A percentile compares a stretch with the other conserved stretches of the same genome.
Evolutionary conservation across 1,284 basidiomycete genomes (phyloP).

Genomic region (Boletus smithii): DNA sequence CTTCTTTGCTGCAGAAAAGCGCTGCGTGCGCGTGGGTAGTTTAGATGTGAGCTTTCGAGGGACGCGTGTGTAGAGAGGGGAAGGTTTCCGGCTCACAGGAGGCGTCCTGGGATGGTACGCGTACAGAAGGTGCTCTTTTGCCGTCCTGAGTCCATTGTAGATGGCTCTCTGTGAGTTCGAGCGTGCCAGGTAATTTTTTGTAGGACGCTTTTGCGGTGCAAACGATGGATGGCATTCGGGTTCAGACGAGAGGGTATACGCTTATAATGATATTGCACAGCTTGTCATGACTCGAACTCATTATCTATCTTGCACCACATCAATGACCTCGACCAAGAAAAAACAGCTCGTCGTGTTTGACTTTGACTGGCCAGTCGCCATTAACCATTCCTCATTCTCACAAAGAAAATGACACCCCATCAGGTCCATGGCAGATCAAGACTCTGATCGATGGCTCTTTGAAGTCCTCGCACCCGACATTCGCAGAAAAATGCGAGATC

Average conservation of each 20-base stretch:
- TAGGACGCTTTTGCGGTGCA: conserved; percentile 73
- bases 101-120: conserved; percentile 57
- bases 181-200: conserved; percentile 72
- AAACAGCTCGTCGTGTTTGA: conserved; percentile 92
- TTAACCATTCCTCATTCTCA: no score
- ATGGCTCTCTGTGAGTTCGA: conserved; percentile 64
- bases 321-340: conserved; percentile 45
- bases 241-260: background rate
- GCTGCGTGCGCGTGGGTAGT: conserved; percentile 42
- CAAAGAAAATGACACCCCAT: background rate
- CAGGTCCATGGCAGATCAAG: conserved; percentile 91
- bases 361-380: conserved; percentile 83
- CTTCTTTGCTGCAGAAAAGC: conserved; percentile 80
- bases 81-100: conserved; percentile 56
- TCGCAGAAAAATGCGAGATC: conserved; percentile 77
- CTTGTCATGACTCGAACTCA: no score
- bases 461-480: conserved; percentile 88
- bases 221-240: conserved; percentile 45
- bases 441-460: conserved; percentile 95
- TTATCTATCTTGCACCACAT: no score
- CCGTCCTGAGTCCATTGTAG: conserved; percentile 74
- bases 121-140: conserved; percentile 55
- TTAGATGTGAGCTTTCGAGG: background rate
- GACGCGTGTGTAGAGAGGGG: no score
- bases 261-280: background rate